These are phyloP conservation scores for Tulasnella sp. DNA, from an alignment of 768 basidiomycete genomes.

Conservation along the genomic window DNA sequence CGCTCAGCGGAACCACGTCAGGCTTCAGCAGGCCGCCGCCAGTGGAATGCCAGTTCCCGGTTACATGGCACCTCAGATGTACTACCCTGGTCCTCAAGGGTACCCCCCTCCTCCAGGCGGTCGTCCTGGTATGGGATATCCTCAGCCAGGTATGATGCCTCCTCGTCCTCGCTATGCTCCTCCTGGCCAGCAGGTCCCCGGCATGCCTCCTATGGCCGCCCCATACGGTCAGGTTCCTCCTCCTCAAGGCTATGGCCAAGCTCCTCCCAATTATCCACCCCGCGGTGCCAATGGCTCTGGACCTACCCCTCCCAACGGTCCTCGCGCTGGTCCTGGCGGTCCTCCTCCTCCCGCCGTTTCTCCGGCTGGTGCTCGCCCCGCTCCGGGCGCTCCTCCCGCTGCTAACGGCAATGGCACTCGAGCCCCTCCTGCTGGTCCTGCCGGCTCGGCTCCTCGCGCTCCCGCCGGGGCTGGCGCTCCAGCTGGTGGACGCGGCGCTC, in stretches of 20 bases:
- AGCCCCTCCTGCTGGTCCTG: constrained; percentile 28
- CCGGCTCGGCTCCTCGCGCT: constrained; percentile 28
- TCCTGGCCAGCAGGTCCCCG: constrained; percentile 56
- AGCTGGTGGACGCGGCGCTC: constrained; percentile 28
- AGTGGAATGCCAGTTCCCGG: constrained; percentile 69
- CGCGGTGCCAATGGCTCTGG: constrained; percentile 47
- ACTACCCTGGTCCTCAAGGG: constrained; percentile 69
- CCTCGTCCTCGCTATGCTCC: constrained; percentile 80
- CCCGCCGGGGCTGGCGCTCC: constrained; percentile 26
- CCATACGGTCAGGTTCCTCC: constrained; percentile 50
- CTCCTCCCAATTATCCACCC: constrained; percentile 35
- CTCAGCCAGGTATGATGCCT: constrained; percentile 67
- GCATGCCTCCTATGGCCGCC: constrained; percentile 60
- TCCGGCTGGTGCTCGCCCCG: constrained; percentile 28
- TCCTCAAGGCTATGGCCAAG: constrained; percentile 56
- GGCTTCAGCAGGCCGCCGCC: constrained; percentile 91
- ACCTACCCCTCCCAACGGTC: constrained; percentile 56
- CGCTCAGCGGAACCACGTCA: constrained; percentile 93
- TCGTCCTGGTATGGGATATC: constrained; percentile 59
- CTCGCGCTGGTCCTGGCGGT: constrained; percentile 30
- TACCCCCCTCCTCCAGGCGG: constrained; percentile 63
- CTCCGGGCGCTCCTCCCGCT: constrained; percentile 35
- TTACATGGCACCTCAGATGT: constrained; percentile 73
- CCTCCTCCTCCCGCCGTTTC: constrained; percentile 51
- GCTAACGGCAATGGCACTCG: constrained; percentile 37